Evolutionary conservation across 1,139 yeast genomes (phyloP).

Genomic region (Pichia terricola): DNA sequence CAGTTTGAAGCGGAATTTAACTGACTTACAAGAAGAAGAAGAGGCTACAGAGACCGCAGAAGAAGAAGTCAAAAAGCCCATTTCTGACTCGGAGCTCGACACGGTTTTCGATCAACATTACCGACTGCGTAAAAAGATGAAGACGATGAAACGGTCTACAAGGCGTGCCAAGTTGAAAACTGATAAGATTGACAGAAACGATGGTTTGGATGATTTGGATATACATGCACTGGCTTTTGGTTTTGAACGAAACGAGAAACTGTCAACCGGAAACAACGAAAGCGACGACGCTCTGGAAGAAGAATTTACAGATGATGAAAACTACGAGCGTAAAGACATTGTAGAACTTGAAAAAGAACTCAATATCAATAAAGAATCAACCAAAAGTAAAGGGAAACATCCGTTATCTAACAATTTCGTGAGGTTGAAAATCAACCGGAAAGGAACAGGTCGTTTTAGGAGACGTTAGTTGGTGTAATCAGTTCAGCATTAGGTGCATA

Average conservation of each 20-base stretch:
- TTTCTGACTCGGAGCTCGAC: constrained; percentile 7
- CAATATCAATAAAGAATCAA: constrained; percentile 1
- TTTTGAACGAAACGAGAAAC: constrained; percentile 1
- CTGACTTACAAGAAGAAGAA: constrained; percentile 15
- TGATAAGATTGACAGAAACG: constrained; percentile 17
- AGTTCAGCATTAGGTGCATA: no score
- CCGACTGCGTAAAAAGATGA: constrained; percentile 15
- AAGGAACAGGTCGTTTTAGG: constrained; percentile 9
- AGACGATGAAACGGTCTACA: constrained; percentile 54
- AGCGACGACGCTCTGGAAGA: neutral
- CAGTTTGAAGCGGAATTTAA: constrained; percentile 20
- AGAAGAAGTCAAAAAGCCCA: neutral
- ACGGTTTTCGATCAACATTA: constrained; percentile 23
- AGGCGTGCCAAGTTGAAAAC: constrained; percentile 44
- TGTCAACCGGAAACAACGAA: constrained; percentile 7
- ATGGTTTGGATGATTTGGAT: constrained; percentile 28
- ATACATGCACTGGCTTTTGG: constrained; percentile 34
- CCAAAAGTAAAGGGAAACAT: constrained; percentile 16
- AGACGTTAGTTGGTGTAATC: neutral
- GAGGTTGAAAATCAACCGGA: constrained; percentile 24
- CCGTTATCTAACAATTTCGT: constrained; percentile 27
- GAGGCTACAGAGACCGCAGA: constrained; percentile 9
- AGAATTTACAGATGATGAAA: constrained; percentile 17
- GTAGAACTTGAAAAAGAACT: constrained; percentile 9
- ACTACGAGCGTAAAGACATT: constrained; percentile 17